Evolutionary conservation across 495 filamentous ascomycete species (phyloP), one percentile per base, ranked within the genome.

Genomic region (Podospora pseudoanserina): DNA sequence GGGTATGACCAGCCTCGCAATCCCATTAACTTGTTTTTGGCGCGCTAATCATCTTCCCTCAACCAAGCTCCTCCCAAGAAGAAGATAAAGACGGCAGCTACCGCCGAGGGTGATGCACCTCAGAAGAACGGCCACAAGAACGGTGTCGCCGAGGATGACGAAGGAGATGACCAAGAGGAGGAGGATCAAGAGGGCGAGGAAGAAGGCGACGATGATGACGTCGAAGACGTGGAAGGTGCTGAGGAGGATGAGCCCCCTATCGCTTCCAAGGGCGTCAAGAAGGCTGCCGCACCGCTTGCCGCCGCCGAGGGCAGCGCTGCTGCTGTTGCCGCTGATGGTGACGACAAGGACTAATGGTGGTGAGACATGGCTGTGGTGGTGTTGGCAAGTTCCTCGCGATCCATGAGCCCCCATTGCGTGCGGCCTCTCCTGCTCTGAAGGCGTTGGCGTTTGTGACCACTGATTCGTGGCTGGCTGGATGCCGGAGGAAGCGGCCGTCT

Each of bases 41-140:
- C 49, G 26, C 57, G 9, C 60, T 64, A 20, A 65, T 23, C 65
- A 67, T 60, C 53, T 28, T 13, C 9, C 49, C 18, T 61, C 64
- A 77, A 74, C 26, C 68, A 79, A 71, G 81, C 80, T 66, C 81
- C 80, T 63, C 81, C 81, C 49, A 83, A 80, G 73, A 83, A 83
- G 72, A 83, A 83, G 72, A 68, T 76, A 71, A 83, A 83, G 78
- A 82, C 77, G 18, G 69, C 68, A 53, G 64, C 74, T 27, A 71
- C 70, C 64, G 68, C 76, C 13, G 57, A 60, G 60, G 78, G 73
- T 26, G 67, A 70, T 32, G 72, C 68, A 39, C 77, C 76, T 13
- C 68, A 73, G 63, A 78, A 76, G 72, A 78, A 78, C 62, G 71
- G 75, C 72, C 63, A 69, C 58, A 71, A 68, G 27, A 72, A 70